Percentiles rank a stretch among this genome's conserved stretches.
Evolutionary conservation across 2,329 filamentous ascomycete species (phyloP).

Genomic region (Beauveria caledonica): DNA sequence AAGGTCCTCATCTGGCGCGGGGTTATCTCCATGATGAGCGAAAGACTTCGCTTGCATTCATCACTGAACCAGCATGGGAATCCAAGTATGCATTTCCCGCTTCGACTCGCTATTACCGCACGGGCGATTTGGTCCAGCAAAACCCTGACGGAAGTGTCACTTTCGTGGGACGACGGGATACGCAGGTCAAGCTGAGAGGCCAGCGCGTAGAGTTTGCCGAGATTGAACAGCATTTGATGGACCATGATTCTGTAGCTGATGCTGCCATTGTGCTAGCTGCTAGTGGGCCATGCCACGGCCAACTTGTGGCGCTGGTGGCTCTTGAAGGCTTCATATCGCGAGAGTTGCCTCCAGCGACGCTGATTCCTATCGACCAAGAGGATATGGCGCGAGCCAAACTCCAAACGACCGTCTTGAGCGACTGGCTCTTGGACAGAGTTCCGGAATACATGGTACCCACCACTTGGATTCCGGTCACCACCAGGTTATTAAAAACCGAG

Average conservation of each 20-base stretch:
- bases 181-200: constrained; percentile 19
- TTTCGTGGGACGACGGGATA: constrained; percentile 16
- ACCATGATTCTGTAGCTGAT: constrained; percentile 1
- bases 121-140: constrained; percentile 14
- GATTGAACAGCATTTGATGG: constrained; percentile 14
- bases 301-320: not conserved
- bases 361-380: not conserved
- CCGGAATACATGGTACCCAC: constrained; percentile 34
- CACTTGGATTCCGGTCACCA: constrained; percentile 34
- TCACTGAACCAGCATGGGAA: constrained; percentile 7
- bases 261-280: constrained; percentile 3
- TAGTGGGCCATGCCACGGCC: not conserved
- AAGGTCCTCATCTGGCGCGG: constrained; percentile 35
- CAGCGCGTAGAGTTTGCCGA: constrained; percentile 18
- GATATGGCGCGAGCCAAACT: not conserved
- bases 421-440: constrained; percentile 17
- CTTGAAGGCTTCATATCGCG: constrained; percentile 2
- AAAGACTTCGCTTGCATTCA: constrained; percentile 21
- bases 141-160: constrained; percentile 12
- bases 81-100: not conserved
- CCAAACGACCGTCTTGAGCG: not conserved
- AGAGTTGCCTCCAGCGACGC: not conserved
- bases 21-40: constrained; percentile 35
- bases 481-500: constrained; percentile 9
- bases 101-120: constrained; percentile 12